A percentile compares a stretch with the other conserved stretches of the same genome.
Evolutionary conservation across 2,329 filamentous ascomycete genomes (phyloP).

Genomic region (Aureobasidium sp.): DNA sequence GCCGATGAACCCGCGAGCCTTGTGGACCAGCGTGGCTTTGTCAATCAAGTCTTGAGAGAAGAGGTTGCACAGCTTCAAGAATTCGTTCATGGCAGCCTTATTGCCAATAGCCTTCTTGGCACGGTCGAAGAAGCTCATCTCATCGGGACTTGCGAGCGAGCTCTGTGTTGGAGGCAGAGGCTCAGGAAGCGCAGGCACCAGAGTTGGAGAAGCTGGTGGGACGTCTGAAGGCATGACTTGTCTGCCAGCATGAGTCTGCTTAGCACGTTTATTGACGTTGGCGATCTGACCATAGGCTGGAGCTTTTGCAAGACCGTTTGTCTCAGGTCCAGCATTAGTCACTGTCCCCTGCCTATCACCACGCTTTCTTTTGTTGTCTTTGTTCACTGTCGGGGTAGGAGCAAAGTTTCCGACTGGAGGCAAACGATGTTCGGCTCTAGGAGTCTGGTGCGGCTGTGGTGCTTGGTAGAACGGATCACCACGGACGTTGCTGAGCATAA

Average conservation of each 20-base stretch:
- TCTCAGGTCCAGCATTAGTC: slow-evolving; percentile 9
- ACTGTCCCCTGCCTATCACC: slow-evolving; percentile 18
- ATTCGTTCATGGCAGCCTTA: slow-evolving; percentile 87
- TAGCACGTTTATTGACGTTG: slow-evolving; percentile 53
- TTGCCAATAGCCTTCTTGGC: slow-evolving; percentile 96
- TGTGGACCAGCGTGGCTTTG: slow-evolving; percentile 71
- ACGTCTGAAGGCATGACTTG: slow-evolving; percentile 51
- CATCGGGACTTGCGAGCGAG: slow-evolving; percentile 70
- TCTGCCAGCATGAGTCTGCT: slow-evolving; percentile 61
- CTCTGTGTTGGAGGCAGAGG: slow-evolving; percentile 72
- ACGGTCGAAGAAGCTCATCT: slow-evolving; percentile 88
- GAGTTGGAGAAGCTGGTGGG: slow-evolving; percentile 68
- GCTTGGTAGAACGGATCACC: slow-evolving; percentile 43
- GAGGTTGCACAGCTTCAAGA: slow-evolving; percentile 92
- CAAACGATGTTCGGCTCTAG: slow-evolving; percentile 49
- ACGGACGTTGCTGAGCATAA: slow-evolving; percentile 58
- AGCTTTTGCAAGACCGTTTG: slow-evolving; percentile 7
- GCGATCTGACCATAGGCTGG: slow-evolving; percentile 14
- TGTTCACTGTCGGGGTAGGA: slow-evolving; percentile 70
- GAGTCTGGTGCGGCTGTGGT: slow-evolving; percentile 43
- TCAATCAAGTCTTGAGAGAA: slow-evolving; percentile 92
- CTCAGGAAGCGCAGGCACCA: slow-evolving; percentile 82
- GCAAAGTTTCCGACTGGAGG: slow-evolving; percentile 94
- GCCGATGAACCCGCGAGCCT: slow-evolving; percentile 79
- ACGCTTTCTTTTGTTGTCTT: slow-evolving; percentile 62